These are phyloP conservation scores for Neurospora africana DNA, from an alignment of 495 filamentous ascomycete genomes.

Conservation along the genomic window DNA sequence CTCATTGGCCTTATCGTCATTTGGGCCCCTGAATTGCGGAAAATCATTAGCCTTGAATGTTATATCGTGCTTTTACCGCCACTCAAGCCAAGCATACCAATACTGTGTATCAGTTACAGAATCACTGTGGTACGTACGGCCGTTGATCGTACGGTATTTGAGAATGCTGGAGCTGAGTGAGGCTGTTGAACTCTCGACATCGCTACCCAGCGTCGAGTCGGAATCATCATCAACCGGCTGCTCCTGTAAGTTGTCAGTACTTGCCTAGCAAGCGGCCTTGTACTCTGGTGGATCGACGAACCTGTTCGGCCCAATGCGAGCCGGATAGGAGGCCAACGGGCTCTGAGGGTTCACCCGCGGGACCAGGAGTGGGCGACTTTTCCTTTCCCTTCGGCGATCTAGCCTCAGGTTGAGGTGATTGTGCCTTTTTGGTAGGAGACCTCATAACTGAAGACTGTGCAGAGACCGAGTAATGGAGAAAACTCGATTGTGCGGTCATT, in stretches of 20 bases:
- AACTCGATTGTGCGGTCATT: not conserved
- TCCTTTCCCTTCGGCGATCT: not conserved
- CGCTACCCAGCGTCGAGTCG: slow-evolving; percentile 29
- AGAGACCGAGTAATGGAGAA: not conserved
- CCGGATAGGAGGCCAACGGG: not conserved
- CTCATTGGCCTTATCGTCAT: slow-evolving; percentile 24
- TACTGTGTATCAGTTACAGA: slow-evolving; percentile 10
- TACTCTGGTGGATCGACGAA: not conserved
- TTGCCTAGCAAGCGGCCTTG: not conserved
- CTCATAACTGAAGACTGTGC: not conserved
- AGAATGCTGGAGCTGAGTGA: slow-evolving; percentile 29
- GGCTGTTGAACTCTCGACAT: slow-evolving; percentile 12
- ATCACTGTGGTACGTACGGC: slow-evolving; percentile 20
- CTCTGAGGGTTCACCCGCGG: not conserved
- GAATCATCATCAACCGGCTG: slow-evolving; percentile 13
- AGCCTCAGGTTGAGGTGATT: not conserved
- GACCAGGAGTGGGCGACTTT: not conserved
- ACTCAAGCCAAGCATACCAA: slow-evolving; percentile 10
- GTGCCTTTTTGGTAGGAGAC: not conserved
- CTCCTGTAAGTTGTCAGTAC: not conserved
- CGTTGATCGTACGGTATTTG: slow-evolving; percentile 22
- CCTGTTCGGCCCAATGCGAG: not conserved
- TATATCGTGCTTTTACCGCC: not conserved
- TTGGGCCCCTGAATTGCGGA: slow-evolving; percentile 16
- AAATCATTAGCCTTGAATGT: not conserved